phyloP scores from a whole-genome alignment of 2,329 filamentous ascomycete species.

The Chaetothyriales sp. region DNA sequence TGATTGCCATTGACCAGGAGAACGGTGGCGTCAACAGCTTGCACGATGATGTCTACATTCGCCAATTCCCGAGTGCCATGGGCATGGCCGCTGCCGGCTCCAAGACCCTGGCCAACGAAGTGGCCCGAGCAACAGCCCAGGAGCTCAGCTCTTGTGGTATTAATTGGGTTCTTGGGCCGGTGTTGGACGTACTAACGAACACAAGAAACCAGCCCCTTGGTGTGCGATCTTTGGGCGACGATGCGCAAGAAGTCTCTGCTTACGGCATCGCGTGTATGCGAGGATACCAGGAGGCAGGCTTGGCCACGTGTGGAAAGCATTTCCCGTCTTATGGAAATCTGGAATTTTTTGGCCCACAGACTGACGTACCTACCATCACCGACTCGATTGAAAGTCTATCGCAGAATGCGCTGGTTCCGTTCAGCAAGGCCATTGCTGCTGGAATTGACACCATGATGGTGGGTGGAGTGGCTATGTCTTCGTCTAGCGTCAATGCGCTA shows the following conservation, averaged over 20 bases:
- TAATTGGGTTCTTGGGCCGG: conserved; percentile 88
- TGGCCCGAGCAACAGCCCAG: conserved; percentile 84
- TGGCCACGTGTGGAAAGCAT: conserved; percentile 86
- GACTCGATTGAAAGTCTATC: conserved; percentile 87
- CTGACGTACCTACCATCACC: conserved; percentile 85
- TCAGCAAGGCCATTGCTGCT: conserved; percentile 74
- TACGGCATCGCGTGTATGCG: conserved; percentile 84
- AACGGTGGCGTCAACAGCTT: conserved; percentile 96
- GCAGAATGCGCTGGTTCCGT: conserved; percentile 80
- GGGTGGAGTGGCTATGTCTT: conserved; percentile 83
- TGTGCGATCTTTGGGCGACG: conserved; percentile 78
- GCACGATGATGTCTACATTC: conserved; percentile 89
- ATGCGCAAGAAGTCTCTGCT: conserved; percentile 86
- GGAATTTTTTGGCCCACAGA: conserved; percentile 78
- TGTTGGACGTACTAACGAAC: conserved; percentile 87
- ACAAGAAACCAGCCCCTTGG: conserved; percentile 80
- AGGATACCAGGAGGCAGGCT: conserved; percentile 79
- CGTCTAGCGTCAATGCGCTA: conserved; percentile 83
- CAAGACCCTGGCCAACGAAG: conserved; percentile 69
- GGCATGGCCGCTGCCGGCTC: conserved; percentile 85
- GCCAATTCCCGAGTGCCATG: conserved; percentile 95
- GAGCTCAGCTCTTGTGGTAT: conserved; percentile 87
- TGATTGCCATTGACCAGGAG: conserved; percentile 90
- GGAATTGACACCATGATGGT: conserved; percentile 93
- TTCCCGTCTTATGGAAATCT: conserved; percentile 94